Evolutionary conservation across 2,329 filamentous ascomycete genomes (phyloP).

Genomic region (Calonectria pseudoreteaudii): DNA sequence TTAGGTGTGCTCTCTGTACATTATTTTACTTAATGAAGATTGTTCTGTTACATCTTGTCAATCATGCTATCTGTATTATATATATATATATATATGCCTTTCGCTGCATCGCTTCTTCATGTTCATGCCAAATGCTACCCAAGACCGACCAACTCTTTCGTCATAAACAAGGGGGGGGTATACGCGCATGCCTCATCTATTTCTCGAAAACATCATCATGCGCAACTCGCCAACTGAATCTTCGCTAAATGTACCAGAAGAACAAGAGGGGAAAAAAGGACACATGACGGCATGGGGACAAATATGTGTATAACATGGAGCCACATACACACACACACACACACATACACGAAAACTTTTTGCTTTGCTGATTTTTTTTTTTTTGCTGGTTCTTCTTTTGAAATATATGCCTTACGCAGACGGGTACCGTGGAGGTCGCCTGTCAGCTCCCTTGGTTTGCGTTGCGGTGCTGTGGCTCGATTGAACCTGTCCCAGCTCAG

Average conservation of each 20-base stretch:
- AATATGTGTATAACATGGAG: neutral
- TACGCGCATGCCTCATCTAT: neutral
- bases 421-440: conserved; percentile 28
- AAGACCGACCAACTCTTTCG: neutral
- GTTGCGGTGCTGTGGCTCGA: conserved; percentile 46
- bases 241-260: neutral
- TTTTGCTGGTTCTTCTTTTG: neutral
- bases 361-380: neutral
- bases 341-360: neutral
- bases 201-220: neutral
- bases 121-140: neutral
- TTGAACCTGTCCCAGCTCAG: conserved; percentile 47
- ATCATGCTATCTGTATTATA: neutral
- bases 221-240: conserved; percentile 1
- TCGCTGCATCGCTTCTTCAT: neutral
- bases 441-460: conserved; percentile 43
- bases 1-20: neutral
- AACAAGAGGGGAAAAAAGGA: neutral
- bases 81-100: neutral
- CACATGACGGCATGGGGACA: neutral
- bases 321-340: no score
- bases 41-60: neutral
- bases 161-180: neutral
- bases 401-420: conserved; percentile 11
- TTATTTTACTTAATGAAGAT: neutral